Percentiles rank a stretch among this genome's conserved stretches.
Evolutionary conservation across 1,284 basidiomycete genomes (phyloP).

Genomic region (Fomitopsis schrenkii): DNA sequence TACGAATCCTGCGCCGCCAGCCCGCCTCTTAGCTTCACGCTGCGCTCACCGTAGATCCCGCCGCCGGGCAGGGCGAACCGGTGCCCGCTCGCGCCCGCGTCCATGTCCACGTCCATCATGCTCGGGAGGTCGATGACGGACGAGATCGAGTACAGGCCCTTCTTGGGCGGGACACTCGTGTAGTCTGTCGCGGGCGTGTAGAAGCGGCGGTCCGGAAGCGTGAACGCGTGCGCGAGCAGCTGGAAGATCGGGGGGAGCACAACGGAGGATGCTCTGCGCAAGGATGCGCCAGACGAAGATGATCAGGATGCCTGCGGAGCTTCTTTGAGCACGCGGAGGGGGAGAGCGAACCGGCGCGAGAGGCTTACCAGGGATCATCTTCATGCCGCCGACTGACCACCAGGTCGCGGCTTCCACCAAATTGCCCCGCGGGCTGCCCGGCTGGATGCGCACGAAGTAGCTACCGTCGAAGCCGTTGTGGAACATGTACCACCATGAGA

Average conservation of each 20-base stretch:
- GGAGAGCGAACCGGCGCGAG: too few species aligned
- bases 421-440: constrained; percentile 47
- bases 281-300: constrained; percentile 87
- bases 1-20: constrained; percentile 4
- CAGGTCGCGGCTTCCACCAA: constrained; percentile 48
- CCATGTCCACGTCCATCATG: constrained; percentile 31
- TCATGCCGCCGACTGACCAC: constrained; percentile 53
- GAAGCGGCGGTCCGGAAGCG: constrained; percentile 74
- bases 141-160: constrained; percentile 70
- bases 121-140: constrained; percentile 79
- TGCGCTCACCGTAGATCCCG: constrained; percentile 16
- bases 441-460: constrained; percentile 43
- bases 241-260: constrained; percentile 83
- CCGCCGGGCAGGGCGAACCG: constrained; percentile 6
- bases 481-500: constrained; percentile 61
- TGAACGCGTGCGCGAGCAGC: constrained; percentile 54
- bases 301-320: constrained; percentile 43
- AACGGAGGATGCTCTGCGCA: constrained; percentile 72
- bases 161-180: constrained; percentile 56
- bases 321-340: background rate
- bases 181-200: constrained; percentile 91
- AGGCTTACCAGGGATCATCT: constrained; percentile 54
- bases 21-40: constrained; percentile 9
- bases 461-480: constrained; percentile 33
- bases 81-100: constrained; percentile 19